These are phyloP conservation scores for Arachis hypogaea DNA, from an alignment of 306 rosid species.

Conservation along the genomic window DNA sequence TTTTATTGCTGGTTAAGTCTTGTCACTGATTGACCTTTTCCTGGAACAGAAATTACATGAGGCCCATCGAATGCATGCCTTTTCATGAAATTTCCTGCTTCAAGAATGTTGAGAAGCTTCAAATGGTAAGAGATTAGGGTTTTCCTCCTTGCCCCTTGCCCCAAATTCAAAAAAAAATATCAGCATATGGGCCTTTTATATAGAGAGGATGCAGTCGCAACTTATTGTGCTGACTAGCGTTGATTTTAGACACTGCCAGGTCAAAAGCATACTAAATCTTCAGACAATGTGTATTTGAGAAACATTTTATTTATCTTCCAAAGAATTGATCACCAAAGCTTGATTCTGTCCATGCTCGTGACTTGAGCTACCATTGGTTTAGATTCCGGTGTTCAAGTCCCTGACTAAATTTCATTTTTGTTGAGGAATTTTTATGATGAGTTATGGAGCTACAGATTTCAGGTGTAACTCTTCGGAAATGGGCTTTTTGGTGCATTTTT, in stretches of 20 bases:
- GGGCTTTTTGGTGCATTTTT: constrained; percentile 2
- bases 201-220: constrained; percentile 2
- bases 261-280: constrained; percentile 3
- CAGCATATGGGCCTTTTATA: constrained; percentile 1
- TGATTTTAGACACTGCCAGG: constrained; percentile 17
- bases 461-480: constrained; percentile 13
- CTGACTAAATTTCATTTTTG: not conserved
- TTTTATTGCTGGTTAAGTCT: constrained; percentile 17
- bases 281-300: not conserved
- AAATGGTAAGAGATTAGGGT: constrained; percentile 56
- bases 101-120: constrained; percentile 82
- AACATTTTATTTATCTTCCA: not conserved
- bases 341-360: not conserved
- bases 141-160: constrained; percentile 14
- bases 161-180: no score
- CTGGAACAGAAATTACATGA: constrained; percentile 66
- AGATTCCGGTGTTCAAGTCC: not conserved
- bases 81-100: constrained; percentile 81
- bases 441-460: not conserved
- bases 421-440: not conserved
- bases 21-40: constrained; percentile 35
- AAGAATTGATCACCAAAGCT: constrained; percentile 8
- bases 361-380: not conserved
- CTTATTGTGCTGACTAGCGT: constrained; percentile 27
- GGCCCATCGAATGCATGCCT: constrained; percentile 71